Percentiles rank a stretch among this genome's conserved stretches.
Evolutionary conservation across 169 alveolate genomes (phyloP).

Genomic region (Neospora caninum): DNA sequence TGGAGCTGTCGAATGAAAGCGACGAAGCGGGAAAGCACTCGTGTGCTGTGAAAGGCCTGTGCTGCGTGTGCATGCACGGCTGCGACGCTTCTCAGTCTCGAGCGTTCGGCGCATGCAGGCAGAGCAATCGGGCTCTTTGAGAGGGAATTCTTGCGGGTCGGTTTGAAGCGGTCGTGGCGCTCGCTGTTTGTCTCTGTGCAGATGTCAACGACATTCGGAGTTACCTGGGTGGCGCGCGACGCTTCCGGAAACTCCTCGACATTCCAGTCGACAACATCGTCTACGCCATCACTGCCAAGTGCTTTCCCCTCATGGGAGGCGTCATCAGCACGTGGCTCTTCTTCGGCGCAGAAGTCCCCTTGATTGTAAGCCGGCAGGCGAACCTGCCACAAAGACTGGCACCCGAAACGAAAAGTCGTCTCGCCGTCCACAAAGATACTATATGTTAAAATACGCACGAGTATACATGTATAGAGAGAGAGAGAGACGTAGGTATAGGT

Average conservation of each 20-base stretch:
- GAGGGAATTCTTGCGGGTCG: no score
- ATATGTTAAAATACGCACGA: background rate
- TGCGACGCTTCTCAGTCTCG: no score
- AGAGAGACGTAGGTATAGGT: no score
- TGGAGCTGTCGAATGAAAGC: no score
- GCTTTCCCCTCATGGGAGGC: slow-evolving; percentile 78
- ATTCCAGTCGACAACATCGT: slow-evolving; percentile 66
- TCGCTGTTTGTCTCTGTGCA: background rate
- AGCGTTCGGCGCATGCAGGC: no score
- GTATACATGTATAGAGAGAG: background rate
- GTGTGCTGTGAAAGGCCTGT: no score
- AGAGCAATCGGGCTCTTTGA: no score
- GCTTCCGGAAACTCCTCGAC: slow-evolving; percentile 64
- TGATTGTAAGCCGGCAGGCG: slow-evolving; percentile 40
- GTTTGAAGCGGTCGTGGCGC: no score
- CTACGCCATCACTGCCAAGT: slow-evolving; percentile 67
- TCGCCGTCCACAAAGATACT: background rate
- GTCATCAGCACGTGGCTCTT: slow-evolving; percentile 76
- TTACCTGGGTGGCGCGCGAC: slow-evolving; percentile 62
- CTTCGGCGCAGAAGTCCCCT: slow-evolving; percentile 73
- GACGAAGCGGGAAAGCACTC: no score
- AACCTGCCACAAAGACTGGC: background rate
- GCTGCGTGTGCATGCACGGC: no score
- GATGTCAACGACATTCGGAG: slow-evolving; percentile 64
- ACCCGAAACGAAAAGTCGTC: background rate